Base-by-base conservation (phyloP, 345 rosid species). In the Populus alba region DNA sequence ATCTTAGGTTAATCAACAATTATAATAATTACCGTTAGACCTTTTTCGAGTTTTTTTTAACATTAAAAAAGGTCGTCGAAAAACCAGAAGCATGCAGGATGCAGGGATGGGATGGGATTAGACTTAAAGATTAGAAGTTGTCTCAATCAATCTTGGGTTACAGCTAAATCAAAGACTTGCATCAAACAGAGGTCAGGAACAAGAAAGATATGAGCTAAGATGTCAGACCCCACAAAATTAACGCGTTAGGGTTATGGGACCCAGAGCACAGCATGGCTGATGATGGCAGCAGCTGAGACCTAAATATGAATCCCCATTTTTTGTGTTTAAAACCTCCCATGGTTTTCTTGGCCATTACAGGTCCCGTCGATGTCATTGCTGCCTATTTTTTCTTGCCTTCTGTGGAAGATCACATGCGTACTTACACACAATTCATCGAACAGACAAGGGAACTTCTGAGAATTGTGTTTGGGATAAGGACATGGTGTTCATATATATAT, bases 221-320 rank as follows among this genome's bases (percentile, higher is more conserved):
- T 12, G 38, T 6, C 3, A 12, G 29, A 6, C 81, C 76, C 66
- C 69, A 66, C 15, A 22, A 33, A 74, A 8, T 63, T 41, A 84
- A 76, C 89, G 88, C 91, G 87, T 83, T 39, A 76, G 63, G 67
- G n/a, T 6, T 9, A n/a, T 81, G 87, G 89, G 84, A 49, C 88
- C 89, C 76, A 45, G 51, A 49, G 12, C 20, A 55, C 70, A 83
- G 81, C 86, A 74, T 79, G 86, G 86, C 37, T 81, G 78, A 75
- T 49, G 78, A 55, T 53, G 57, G 45, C 23, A 17, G 68, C 45
- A n/a, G 77, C 67, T 68, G 12, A 73, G n/a, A 38, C 39, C 35
- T 68, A 74, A 39, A 37, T 4, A n/a, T 25, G 45, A 4, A 33
- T 75, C 25, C 35, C 3, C 9, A 16, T 2, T 66, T 0, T 53